Percentiles rank a stretch among this genome's conserved stretches.
Evolutionary conservation across 2,329 filamentous ascomycete genomes (phyloP).

Genomic region (Furcasterigmium furcatum): DNA sequence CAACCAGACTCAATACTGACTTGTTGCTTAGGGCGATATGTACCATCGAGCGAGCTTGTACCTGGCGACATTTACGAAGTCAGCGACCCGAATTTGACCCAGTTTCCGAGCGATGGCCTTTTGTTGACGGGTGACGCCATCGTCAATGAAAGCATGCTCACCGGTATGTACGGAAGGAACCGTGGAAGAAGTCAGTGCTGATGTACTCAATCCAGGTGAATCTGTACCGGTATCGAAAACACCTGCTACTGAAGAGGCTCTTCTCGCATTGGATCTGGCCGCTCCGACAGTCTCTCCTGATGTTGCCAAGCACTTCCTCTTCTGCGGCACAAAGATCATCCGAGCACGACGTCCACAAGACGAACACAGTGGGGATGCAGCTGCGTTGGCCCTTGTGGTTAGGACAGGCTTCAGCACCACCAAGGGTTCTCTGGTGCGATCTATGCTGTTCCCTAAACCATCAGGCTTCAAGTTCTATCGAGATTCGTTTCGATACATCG

Average conservation of each 20-base stretch:
- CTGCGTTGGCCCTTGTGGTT: conserved; percentile 86
- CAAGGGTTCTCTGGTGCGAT: conserved; percentile 90
- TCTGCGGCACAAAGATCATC: conserved; percentile 93
- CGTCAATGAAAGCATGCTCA: conserved; percentile 99
- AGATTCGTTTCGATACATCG: conserved; percentile 96
- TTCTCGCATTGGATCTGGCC: conserved; percentile 72
- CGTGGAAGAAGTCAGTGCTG: not conserved
- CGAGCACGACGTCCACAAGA: conserved; percentile 86
- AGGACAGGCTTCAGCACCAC: conserved; percentile 97
- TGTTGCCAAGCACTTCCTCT: conserved; percentile 84
- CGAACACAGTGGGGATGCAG: conserved; percentile 80
- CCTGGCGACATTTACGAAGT: conserved; percentile 97
- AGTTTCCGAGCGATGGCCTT: conserved; percentile 90
- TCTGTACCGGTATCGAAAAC: conserved; percentile 95
- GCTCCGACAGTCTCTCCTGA: conserved; percentile 81
- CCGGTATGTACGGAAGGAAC: conserved; percentile 33
- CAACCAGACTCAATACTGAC: too few relatives aligned
- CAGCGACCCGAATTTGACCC: conserved; percentile 83
- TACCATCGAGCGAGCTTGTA: conserved; percentile 83
- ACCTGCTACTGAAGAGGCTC: conserved; percentile 75
- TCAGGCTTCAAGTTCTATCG: conserved; percentile 98
- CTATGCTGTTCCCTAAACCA: conserved; percentile 98
- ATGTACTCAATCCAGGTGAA: conserved; percentile 54
- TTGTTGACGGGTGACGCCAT: conserved; percentile 93
- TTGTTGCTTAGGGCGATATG: conserved; percentile 64